Conservation (phyloP, 176 grass and related monocot species). For the Tuctoria greenei region DNA sequence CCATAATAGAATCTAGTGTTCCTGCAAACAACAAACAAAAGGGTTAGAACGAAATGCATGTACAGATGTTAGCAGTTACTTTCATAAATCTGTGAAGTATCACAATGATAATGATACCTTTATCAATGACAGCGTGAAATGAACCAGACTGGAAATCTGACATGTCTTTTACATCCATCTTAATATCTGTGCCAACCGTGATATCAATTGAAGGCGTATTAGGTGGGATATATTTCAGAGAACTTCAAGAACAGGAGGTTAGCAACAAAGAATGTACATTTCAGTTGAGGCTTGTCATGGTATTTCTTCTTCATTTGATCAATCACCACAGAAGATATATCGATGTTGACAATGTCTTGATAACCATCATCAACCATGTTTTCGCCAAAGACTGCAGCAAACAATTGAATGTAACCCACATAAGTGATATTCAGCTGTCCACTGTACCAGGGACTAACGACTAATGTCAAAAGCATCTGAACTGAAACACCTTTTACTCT, state of each 20-base stretch:
- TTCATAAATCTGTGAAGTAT: conserved; percentile 15
- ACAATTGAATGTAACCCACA: conserved; percentile 15
- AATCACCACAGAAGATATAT: conserved; percentile 91
- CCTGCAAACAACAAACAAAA: conserved; percentile 61
- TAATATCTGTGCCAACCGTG: conserved; percentile 54
- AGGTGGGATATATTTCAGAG: background rate
- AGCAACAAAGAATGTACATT: conserved; percentile 52
- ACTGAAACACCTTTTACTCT: background rate
- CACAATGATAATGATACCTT: conserved; percentile 53
- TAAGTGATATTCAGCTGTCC: background rate
- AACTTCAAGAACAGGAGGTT: conserved; percentile 2
- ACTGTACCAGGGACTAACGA: conserved; percentile 12
- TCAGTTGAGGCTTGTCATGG: conserved; percentile 54
- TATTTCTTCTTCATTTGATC: conserved; percentile 89
- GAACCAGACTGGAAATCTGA: conserved; percentile 62
- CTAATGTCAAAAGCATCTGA: conserved; percentile 11
- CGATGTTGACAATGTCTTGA: conserved; percentile 68
- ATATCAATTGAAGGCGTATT: conserved; percentile 27
- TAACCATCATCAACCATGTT: conserved; percentile 82
- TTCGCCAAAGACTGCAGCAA: conserved; percentile 69
- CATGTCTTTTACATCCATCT: conserved; percentile 94
- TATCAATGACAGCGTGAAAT: conserved; percentile 92
- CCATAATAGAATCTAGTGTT: conserved; percentile 96
- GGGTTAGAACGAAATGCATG: conserved; percentile 20
- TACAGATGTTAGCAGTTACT: conserved; percentile 17